Percentiles rank a stretch among this genome's conserved stretches.
phyloP scores from a whole-genome alignment of 352 stramenopile genomes.

The Phytophthora niederhauseri region DNA sequence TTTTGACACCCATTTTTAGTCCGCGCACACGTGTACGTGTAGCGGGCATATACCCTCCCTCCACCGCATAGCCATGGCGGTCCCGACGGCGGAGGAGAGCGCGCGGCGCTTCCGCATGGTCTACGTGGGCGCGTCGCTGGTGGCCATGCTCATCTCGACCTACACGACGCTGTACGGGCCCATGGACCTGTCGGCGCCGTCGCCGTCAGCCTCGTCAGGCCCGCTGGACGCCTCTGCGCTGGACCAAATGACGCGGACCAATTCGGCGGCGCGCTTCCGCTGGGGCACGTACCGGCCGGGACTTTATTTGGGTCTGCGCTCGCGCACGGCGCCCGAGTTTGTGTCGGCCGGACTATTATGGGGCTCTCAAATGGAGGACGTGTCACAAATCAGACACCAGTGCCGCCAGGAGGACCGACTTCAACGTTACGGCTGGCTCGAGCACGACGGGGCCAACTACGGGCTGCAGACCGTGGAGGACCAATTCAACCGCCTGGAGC shows the following conservation, averaged over 20 bases:
- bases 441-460: slow-evolving; percentile 73
- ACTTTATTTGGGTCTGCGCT: slow-evolving; percentile 82
- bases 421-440: slow-evolving; percentile 80
- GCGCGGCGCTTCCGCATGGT: slow-evolving; percentile 30
- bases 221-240: slow-evolving; percentile 45
- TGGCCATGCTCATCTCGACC: slow-evolving; percentile 36
- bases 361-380: slow-evolving; percentile 67
- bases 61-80: slow-evolving; percentile 11
- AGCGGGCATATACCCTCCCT: neutral
- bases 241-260: slow-evolving; percentile 37
- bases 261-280: slow-evolving; percentile 44
- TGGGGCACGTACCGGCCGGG: slow-evolving; percentile 84
- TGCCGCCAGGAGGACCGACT: slow-evolving; percentile 80
- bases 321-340: slow-evolving; percentile 62
- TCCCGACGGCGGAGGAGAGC: slow-evolving; percentile 29
- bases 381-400: slow-evolving; percentile 75
- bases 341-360: slow-evolving; percentile 80
- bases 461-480: slow-evolving; percentile 70
- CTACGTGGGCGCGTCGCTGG: slow-evolving; percentile 32
- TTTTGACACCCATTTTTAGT: neutral
- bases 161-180: slow-evolving; percentile 30
- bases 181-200: slow-evolving; percentile 15
- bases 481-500: slow-evolving; percentile 71
- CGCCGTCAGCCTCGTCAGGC: neutral
- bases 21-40: slow-evolving; percentile 9